phyloP scores from a whole-genome alignment of 1,139 yeast species.

The Meyerozyma guilliermondii region DNA sequence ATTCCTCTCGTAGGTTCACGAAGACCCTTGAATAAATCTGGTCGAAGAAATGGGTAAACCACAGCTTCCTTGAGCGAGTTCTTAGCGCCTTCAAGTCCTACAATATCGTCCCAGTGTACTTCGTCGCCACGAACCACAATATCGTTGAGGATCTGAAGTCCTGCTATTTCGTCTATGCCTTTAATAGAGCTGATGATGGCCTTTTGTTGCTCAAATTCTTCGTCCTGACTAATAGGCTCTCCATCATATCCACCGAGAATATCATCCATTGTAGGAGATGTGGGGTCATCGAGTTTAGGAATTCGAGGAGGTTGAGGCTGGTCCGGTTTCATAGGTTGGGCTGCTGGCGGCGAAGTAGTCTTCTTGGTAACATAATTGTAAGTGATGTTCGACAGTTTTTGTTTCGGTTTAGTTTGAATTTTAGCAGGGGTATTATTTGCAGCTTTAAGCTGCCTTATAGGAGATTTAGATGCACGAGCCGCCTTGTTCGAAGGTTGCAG shows the following conservation, averaged over 20 bases:
- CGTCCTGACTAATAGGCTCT: conserved; percentile 32
- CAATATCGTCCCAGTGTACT: conserved; percentile 95
- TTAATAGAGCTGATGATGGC: conserved; percentile 30
- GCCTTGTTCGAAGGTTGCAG: conserved; percentile 6
- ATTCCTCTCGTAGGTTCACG: conserved; percentile 96
- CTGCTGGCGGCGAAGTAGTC: conserved; percentile 4
- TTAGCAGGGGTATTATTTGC: conserved; percentile 5
- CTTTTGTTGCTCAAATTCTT: conserved; percentile 53
- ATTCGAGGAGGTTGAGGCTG: conserved; percentile 5
- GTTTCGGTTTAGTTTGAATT: conserved; percentile 6
- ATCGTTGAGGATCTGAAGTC: conserved; percentile 75
- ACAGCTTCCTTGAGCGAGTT: conserved; percentile 91
- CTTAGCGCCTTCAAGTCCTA: conserved; percentile 89
- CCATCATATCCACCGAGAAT: conserved; percentile 19
- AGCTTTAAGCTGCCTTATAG: conserved; percentile 4
- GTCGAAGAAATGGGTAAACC: conserved; percentile 91
- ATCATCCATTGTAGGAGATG: conserved; percentile 25
- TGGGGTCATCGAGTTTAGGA: conserved; percentile 7
- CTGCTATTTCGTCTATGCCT: conserved; percentile 39
- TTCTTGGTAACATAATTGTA: conserved; percentile 21
- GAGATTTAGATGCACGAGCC: conserved; percentile 1
- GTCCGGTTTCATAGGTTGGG: conserved; percentile 4
- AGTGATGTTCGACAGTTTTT: conserved; percentile 17
- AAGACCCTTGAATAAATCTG: conserved; percentile 85
- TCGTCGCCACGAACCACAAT: conserved; percentile 93